phyloP scores from a whole-genome alignment of 768 basidiomycete species.

The Vararia minispora region DNA sequence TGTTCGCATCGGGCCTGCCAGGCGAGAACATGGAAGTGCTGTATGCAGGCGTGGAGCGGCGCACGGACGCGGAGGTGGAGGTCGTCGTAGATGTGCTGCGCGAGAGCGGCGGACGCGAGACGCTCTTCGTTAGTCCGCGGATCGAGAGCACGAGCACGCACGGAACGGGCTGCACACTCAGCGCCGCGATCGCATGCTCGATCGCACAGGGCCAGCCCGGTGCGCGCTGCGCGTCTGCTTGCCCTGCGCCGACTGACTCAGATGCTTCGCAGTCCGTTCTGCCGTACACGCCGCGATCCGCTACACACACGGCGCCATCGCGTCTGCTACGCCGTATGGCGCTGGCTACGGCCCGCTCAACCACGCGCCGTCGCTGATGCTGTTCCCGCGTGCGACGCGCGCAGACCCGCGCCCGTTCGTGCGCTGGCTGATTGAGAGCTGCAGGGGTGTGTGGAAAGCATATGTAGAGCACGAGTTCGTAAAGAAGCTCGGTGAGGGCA shows the following conservation, averaged over 20 bases:
- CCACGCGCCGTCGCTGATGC: constrained; percentile 56
- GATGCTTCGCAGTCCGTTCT: constrained; percentile 32
- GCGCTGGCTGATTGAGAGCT: constrained; percentile 47
- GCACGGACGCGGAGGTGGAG: constrained; percentile 10
- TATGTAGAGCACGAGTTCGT: constrained; percentile 86
- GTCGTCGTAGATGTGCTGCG: constrained; percentile 60
- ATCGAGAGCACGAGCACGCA: constrained; percentile 69
- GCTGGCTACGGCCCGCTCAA: constrained; percentile 78
- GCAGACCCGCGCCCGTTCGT: constrained; percentile 62
- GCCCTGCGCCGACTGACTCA: background rate
- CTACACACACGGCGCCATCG: constrained; percentile 73
- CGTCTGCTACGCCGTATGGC: constrained; percentile 56
- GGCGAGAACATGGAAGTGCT: constrained; percentile 59
- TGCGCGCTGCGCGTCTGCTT: constrained; percentile 20
- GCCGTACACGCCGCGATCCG: constrained; percentile 48
- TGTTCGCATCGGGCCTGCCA: constrained; percentile 24
- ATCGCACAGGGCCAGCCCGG: constrained; percentile 40
- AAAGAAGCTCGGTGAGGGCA: constrained; percentile 59
- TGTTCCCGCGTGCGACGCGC: constrained; percentile 30
- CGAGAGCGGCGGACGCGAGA: constrained; percentile 25
- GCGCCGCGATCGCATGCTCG: constrained; percentile 63
- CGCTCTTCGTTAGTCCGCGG: constrained; percentile 48
- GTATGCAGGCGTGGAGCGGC: constrained; percentile 21
- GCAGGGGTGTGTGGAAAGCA: constrained; percentile 46
- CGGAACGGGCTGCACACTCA: constrained; percentile 90